Evolutionary conservation across 176 grass and related monocot genomes (phyloP), one percentile per base, ranked within the genome.

Genomic region (Juncus inflexus): DNA sequence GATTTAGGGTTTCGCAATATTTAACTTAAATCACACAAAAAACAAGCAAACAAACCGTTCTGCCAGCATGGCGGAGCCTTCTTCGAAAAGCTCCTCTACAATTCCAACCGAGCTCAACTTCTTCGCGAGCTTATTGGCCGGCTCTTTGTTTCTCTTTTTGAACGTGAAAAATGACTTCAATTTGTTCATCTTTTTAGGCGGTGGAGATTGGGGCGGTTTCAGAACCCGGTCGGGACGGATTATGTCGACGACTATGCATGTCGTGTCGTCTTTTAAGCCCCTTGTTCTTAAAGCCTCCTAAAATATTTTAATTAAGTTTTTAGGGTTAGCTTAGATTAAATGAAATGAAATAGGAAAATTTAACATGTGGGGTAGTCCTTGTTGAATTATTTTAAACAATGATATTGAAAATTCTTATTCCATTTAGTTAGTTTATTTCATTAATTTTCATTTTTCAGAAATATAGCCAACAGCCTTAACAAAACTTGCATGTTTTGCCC

Each of bases 211-310:
- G 58, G 84, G 79, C 3, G 57, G 79, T 45, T 76, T 78, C 77
- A 6, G 43, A 47, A 5, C 6, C 4, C n/a, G 75, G 76, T 82
- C 82, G 78, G 91, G 66, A 62, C 76, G 87, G 49, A 90, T 85
- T 74, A 96, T 90, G 53, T 96, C 91, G 73, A 96, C 87, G 72
- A 96, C 81, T 45, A 96, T 90, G 74, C 91, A 96, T 61, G 91
- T 96, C 12, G 91, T 90, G 61, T 96, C 91, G 73, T 96, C 91
- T 79, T 87, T 90, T 76, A 96, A 69, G 28, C 91, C 91, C 73
- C 87, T 90, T 81, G 81, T 87, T 79, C 84, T 85, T 47, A 96
- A 84, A 11, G 91, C 87, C 77, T 96, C 91, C 91, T 96, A 61
- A 42, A 4, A 73, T 35, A 62, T 38, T 37, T 37, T 12, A 4